Percentiles rank a stretch among this genome's conserved stretches.
These are phyloP conservation scores for Raphidocelis subcapitata DNA, from an alignment of 139 green algal genomes.

Conservation along the genomic window DNA sequence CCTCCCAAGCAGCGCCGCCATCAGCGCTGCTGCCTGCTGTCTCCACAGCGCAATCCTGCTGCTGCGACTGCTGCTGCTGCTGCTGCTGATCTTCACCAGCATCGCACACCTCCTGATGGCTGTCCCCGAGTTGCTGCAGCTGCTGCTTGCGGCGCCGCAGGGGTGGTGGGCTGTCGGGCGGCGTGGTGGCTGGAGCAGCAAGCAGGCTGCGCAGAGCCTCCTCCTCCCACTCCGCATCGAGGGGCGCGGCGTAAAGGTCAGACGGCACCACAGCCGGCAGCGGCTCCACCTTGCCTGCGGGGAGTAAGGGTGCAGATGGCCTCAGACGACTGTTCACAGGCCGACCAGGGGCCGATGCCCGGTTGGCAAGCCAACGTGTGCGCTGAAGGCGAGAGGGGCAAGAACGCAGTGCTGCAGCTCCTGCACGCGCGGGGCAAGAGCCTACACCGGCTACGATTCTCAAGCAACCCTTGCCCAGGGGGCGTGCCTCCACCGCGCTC, in stretches of 20 bases:
- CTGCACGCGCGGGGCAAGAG: no score
- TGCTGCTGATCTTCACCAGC: no score
- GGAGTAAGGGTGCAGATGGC: constrained; percentile 21
- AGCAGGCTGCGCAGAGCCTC: constrained; percentile 31
- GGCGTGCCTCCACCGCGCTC: background rate
- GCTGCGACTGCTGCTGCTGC: background rate
- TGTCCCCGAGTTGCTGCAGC: no score
- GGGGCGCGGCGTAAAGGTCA: constrained; percentile 26
- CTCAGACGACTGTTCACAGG: background rate
- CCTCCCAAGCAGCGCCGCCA: background rate
- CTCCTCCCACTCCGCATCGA: constrained; percentile 44
- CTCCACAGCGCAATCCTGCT: no score
- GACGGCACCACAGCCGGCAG: constrained; percentile 9
- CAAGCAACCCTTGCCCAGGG: background rate
- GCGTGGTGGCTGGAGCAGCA: constrained; percentile 4
- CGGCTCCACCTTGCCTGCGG: constrained; percentile 15
- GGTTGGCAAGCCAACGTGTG: background rate
- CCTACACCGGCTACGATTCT: no score
- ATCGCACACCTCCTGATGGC: no score
- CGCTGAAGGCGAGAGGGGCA: background rate
- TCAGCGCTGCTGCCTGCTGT: background rate
- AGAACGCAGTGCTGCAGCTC: no score
- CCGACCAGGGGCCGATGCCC: background rate
- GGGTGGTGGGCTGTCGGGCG: constrained; percentile 12
- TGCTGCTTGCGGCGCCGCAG: constrained; percentile 1